Evolutionary conservation across 2,329 filamentous ascomycete species (phyloP), one percentile per base, ranked within the genome.

Genomic region (Akanthomyces dipterigenus): DNA sequence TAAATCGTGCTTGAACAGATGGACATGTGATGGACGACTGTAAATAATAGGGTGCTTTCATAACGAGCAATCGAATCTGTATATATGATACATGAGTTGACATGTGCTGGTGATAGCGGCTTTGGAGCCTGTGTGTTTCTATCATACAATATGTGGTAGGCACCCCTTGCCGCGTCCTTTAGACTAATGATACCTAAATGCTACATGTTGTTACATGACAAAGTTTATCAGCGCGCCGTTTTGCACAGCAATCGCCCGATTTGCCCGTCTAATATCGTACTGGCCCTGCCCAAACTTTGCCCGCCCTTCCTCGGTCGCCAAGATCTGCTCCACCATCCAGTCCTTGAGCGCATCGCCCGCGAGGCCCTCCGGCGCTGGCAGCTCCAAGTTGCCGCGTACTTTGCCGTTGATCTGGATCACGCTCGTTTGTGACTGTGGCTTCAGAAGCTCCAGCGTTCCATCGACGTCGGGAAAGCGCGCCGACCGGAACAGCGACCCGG

Each of bases 401-500:
- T 88, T 92, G n/a, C 91, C 91, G 69, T 96, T 91, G 64, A 96
- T 75, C 69, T 92, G 88, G 18, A 96, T 86, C 0, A 88, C 88
- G 65, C 86, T 89, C 3, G 72, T 76, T 71, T 81, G 74, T 64
- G 74, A 77, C 64, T 79, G 73, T 58, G 80, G 74, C 67, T 81
- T 75, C 65, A 87, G 72, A 65, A 82, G 69, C 65, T 78, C 70
- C 60, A 80, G 67, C 53, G 80, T 79, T 28, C 77, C 80, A 64
- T 88, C 84, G 3, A 76, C 70, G 0, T 65, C 70, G 0, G 89
- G 90, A 77, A 90, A 95, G 1, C 72, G 70, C 1, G 82, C 80
- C 45, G 71, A 67, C n/a, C 53, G 51, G 65, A 81, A 80, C 60
- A 81, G 72, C 38, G 79, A 78, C 2, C 65, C 67, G 1, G 67